These are phyloP conservation scores for Oryza nivara DNA, from an alignment of 176 grass and related monocot species.

Conservation along the genomic window DNA sequence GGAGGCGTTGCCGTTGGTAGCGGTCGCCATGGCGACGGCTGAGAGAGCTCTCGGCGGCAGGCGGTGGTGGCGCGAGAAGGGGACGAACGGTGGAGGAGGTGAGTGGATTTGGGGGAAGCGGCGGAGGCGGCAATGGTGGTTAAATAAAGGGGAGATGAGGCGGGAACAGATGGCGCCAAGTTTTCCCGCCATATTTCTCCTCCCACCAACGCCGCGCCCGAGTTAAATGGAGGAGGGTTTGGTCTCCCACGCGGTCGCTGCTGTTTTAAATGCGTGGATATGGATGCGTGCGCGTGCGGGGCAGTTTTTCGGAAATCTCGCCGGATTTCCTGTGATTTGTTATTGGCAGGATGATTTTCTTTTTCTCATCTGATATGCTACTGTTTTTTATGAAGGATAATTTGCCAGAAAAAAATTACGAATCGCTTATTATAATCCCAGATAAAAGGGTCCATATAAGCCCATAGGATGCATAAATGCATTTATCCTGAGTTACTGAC, in stretches of 20 bases:
- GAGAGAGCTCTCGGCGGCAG: neutral
- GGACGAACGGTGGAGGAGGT: neutral
- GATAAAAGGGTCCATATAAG: too few relatives aligned
- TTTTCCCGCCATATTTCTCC: slow-evolving; percentile 63
- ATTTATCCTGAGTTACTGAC: too few relatives aligned
- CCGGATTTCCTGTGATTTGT: neutral
- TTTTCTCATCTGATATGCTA: too few relatives aligned
- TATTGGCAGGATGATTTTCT: too few relatives aligned
- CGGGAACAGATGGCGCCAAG: slow-evolving; percentile 53
- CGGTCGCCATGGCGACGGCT: slow-evolving; percentile 41
- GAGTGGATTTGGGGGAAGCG: neutral
- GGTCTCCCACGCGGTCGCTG: slow-evolving; percentile 8
- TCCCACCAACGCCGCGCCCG: neutral
- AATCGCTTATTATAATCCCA: too few relatives aligned
- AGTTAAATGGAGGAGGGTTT: neutral
- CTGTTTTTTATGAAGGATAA: too few relatives aligned
- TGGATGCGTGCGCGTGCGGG: neutral
- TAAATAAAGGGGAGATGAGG: slow-evolving; percentile 38
- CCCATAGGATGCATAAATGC: too few relatives aligned
- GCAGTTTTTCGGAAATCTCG: neutral
- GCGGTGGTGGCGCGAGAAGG: neutral
- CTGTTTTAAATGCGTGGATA: neutral
- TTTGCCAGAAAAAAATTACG: too few relatives aligned
- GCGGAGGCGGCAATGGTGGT: neutral
- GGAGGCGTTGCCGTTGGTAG: slow-evolving; percentile 36